Evolutionary conservation across 805 yeast genomes (phyloP), one percentile per base, ranked within the genome.

Genomic region (Wickerhamomyces xylosicus): DNA sequence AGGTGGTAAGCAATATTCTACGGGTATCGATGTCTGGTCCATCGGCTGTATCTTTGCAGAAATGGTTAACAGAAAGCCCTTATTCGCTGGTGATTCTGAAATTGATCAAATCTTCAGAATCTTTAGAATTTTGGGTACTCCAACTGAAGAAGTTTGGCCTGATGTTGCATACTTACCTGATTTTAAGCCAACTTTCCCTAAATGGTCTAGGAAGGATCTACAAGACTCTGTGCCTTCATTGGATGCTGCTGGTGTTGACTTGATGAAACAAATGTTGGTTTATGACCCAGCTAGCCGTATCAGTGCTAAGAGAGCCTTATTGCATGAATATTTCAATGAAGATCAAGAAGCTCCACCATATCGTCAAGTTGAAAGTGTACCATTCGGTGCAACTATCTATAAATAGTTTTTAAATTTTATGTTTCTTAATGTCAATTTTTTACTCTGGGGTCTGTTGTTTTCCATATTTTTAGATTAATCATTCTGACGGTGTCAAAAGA

Each of bases 21-120:
- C 97, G 0, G 97, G 97, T 16, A 96, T 92, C 38, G 98, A 92
- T 59, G 87, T 92, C 83, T 92, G 98, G 98, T 85, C 96, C 10
- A 84, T 90, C 44, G 98, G 98, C 14, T 89, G 97, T 57, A 92
- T 92, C 36, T 84, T 92, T 59, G 98, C 97, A 6, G 98, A 92
- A 59, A 89, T 92, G 97, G 86, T 89, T 41, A 85, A 87, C 52
- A 78, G 98, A 40, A 85, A 85, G 58, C 97, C 98, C 8, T 61
- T 92, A 38, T 90, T 92, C 64, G 95, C 97, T 0, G 98, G 98
- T 5, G 96, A 92, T 58, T 86, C 95, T 10, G 98, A 92, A 59
- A 94, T 92, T 55, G 98, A 92, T 59, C 96, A 92, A 64, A 84
- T 92, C 48, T 89, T 89, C 67, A 74, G 92, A 60, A 92, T 92